Percentiles rank a stretch among this genome's conserved stretches.
Evolutionary conservation across 352 stramenopile genomes (phyloP).

Genomic region (Globisporangium parvum): DNA sequence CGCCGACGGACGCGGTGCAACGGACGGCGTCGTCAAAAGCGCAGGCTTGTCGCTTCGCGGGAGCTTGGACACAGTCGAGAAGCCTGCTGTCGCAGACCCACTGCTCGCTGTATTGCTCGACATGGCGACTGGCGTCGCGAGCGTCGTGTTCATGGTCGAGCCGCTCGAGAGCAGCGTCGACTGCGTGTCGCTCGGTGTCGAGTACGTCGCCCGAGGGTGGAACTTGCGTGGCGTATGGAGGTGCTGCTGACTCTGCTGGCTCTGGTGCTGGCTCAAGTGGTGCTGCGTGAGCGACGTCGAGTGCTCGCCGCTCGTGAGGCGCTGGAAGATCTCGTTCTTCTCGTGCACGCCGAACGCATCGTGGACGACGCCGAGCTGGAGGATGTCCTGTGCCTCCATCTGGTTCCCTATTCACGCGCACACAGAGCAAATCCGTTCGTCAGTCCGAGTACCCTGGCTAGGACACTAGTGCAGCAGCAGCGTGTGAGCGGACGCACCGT

Average conservation of each 20-base stretch:
- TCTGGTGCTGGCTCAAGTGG: conserved; percentile 8
- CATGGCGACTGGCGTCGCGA: conserved; percentile 10
- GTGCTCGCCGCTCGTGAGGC: conserved; percentile 23
- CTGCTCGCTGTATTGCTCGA: neutral
- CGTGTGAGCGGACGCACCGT: conserved; percentile 15
- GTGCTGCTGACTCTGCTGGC: too few relatives aligned
- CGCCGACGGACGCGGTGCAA: conserved; percentile 22
- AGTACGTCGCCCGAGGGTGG: conserved; percentile 11
- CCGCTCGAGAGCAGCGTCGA: conserved; percentile 5
- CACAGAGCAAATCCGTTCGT: too few relatives aligned
- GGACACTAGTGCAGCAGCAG: neutral
- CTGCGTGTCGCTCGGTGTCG: conserved; percentile 13
- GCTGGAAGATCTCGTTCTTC: conserved; percentile 34
- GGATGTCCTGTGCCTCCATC: conserved; percentile 44
- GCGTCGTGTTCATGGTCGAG: conserved; percentile 12
- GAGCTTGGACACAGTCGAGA: conserved; percentile 42
- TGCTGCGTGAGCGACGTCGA: conserved; percentile 13
- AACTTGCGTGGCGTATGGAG: conserved; percentile 20
- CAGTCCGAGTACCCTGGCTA: too few relatives aligned
- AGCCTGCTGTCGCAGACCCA: conserved; percentile 14
- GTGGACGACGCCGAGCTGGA: conserved; percentile 43
- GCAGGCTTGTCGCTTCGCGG: conserved; percentile 15
- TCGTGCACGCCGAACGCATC: conserved; percentile 27
- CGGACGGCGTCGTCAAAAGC: conserved; percentile 42
- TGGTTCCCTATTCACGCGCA: conserved; percentile 39